A percentile compares a stretch with the other conserved stretches of the same genome.
phyloP scores from a whole-genome alignment of 176 grass and related monocot species.

The Oropetium thomaeum region DNA sequence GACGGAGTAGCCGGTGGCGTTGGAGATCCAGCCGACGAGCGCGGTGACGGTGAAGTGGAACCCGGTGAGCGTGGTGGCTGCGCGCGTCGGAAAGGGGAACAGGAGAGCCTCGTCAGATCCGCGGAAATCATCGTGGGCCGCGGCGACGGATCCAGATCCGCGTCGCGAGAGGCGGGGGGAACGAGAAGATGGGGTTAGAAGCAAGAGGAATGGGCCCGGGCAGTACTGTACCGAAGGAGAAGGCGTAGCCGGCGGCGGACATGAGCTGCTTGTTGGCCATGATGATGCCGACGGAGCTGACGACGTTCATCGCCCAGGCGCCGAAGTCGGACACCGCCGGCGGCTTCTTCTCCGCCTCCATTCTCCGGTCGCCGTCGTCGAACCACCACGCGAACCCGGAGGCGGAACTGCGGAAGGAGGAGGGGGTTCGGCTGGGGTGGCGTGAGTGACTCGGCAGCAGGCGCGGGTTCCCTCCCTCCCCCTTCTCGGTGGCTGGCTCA shows the following conservation, averaged over 20 bases:
- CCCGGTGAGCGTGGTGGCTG: constrained; percentile 89
- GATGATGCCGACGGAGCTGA: constrained; percentile 95
- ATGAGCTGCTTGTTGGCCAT: constrained; percentile 99
- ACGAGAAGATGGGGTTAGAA: background rate
- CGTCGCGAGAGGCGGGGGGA: background rate
- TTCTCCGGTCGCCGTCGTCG: constrained; percentile 11
- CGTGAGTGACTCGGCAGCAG: background rate
- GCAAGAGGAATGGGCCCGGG: background rate
- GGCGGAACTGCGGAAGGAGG: no score
- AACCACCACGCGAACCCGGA: background rate
- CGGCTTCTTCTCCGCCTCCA: constrained; percentile 72
- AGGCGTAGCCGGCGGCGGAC: constrained; percentile 81
- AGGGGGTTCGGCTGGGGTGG: background rate
- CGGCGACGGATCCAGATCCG: constrained; percentile 27
- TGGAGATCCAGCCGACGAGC: constrained; percentile 87
- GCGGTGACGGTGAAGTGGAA: constrained; percentile 94
- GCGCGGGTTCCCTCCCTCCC: background rate
- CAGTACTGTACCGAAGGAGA: constrained; percentile 89
- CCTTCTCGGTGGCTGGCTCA: constrained; percentile 30
- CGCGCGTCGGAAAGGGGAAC: background rate
- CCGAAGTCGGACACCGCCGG: constrained; percentile 75
- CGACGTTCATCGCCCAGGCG: constrained; percentile 96
- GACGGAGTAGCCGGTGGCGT: constrained; percentile 74
- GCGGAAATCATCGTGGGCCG: background rate
- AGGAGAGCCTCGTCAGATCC: constrained; percentile 32